phyloP scores from a whole-genome alignment of 2,329 filamentous ascomycete genomes.

The Penicillium sp. region DNA sequence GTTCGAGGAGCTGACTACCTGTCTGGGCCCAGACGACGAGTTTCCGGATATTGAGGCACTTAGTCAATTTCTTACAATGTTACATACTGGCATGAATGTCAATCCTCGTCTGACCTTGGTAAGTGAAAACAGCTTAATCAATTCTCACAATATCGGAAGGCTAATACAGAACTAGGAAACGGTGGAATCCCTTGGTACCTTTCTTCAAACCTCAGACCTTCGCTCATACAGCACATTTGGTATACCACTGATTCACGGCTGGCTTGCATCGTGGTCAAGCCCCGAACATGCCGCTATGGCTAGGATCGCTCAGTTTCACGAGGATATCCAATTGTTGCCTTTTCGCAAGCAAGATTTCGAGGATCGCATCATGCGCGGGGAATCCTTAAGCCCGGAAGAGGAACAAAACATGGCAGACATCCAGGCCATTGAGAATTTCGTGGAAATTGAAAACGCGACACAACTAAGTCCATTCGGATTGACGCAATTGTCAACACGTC shows the following conservation, averaged over 20 bases:
- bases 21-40: conserved; percentile 68
- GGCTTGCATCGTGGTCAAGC: conserved; percentile 74
- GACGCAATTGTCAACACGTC: conserved; percentile 70
- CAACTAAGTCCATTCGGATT: conserved; percentile 86
- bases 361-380: conserved; percentile 70
- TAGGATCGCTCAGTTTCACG: conserved; percentile 81
- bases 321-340: conserved; percentile 87
- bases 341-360: conserved; percentile 91
- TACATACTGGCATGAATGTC: conserved; percentile 98
- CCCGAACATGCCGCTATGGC: conserved; percentile 72
- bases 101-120: conserved; percentile 83
- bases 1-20: conserved; percentile 90
- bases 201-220: conserved; percentile 88
- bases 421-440: conserved; percentile 79
- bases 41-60: conserved; percentile 88
- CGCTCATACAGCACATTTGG: conserved; percentile 88
- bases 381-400: conserved; percentile 70
- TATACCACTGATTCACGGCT: conserved; percentile 89
- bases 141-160: background rate
- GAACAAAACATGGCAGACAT: conserved; percentile 84
- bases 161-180: conserved; percentile 36
- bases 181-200: conserved; percentile 66
- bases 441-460: conserved; percentile 75
- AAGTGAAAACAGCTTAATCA: conserved; percentile 15
- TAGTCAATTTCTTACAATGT: conserved; percentile 82